Evolutionary conservation across 2,329 filamentous ascomycete genomes (phyloP).

Genomic region (Colletotrichum abscissum): DNA sequence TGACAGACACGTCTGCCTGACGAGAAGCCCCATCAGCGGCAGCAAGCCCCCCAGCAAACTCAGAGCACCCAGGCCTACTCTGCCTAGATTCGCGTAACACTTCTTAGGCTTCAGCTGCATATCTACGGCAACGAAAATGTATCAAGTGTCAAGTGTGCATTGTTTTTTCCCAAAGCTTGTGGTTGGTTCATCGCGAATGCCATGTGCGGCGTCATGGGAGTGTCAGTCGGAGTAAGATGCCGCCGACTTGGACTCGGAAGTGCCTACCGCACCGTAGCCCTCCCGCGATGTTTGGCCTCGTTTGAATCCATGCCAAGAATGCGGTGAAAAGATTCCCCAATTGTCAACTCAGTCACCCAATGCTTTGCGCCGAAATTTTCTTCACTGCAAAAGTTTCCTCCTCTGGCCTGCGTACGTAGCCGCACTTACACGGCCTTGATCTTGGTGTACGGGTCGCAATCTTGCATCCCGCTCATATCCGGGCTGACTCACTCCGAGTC

Average conservation of each 20-base stretch:
- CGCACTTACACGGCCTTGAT: neutral
- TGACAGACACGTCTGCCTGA: neutral
- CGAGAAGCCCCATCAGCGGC: neutral
- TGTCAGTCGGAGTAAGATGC: neutral
- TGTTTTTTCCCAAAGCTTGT: neutral
- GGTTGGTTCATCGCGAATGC: neutral
- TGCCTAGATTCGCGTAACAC: neutral
- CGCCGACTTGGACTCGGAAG: neutral
- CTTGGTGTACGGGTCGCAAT: neutral
- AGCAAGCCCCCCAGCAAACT: neutral
- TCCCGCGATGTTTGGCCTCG: neutral
- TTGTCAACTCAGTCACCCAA: neutral
- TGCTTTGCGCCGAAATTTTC: neutral
- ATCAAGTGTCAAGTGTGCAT: neutral
- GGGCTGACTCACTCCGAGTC: conserved; percentile 8
- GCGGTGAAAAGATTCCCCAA: neutral
- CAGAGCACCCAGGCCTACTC: neutral
- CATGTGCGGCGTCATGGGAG: neutral
- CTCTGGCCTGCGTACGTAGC: too few relatives aligned
- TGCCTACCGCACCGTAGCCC: neutral
- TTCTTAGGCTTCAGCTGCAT: neutral
- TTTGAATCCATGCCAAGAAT: neutral
- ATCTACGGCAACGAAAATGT: neutral
- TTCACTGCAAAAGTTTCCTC: too few relatives aligned
- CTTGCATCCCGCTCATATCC: neutral